A percentile compares a stretch with the other conserved stretches of the same genome.
Evolutionary conservation across 768 basidiomycete genomes (phyloP).

Genomic region (Candolleomyces aberdarensis): DNA sequence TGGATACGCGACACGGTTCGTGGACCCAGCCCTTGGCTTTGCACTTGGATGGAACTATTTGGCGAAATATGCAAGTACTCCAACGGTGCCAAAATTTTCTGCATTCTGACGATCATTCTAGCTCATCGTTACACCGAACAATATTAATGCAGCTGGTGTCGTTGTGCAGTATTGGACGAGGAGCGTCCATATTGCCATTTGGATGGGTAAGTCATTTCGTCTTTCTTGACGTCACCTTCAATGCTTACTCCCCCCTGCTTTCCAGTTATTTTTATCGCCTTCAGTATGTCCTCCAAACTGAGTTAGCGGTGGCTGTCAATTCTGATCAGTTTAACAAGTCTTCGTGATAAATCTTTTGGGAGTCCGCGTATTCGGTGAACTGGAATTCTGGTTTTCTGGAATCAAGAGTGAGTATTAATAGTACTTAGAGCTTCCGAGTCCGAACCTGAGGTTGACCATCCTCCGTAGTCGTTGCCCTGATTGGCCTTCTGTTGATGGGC

Average conservation of each 20-base stretch:
- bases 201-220: slow-evolving; percentile 51
- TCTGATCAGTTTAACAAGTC: slow-evolving; percentile 29
- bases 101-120: slow-evolving; percentile 20
- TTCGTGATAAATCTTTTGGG: slow-evolving; percentile 58
- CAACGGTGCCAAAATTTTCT: neutral
- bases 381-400: slow-evolving; percentile 73
- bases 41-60: slow-evolving; percentile 66
- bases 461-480: slow-evolving; percentile 35
- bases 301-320: neutral
- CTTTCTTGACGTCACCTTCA: neutral
- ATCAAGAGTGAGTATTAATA: slow-evolving; percentile 52
- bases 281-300: slow-evolving; percentile 35
- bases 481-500: slow-evolving; percentile 55
- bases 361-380: slow-evolving; percentile 64
- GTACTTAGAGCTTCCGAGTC: slow-evolving; percentile 10
- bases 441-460: neutral
- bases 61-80: slow-evolving; percentile 44
- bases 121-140: slow-evolving; percentile 63
- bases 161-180: slow-evolving; percentile 48
- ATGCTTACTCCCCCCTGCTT: slow-evolving; percentile 7
- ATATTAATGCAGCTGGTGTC: slow-evolving; percentile 59
- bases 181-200: slow-evolving; percentile 44
- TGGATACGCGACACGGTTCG: slow-evolving; percentile 62
- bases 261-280: slow-evolving; percentile 54
- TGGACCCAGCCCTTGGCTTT: slow-evolving; percentile 67